Percentiles rank a stretch among this genome's conserved stretches.
These are phyloP conservation scores for Chaetomidium leptoderma DNA, from an alignment of 495 filamentous ascomycete species.

Conservation along the genomic window DNA sequence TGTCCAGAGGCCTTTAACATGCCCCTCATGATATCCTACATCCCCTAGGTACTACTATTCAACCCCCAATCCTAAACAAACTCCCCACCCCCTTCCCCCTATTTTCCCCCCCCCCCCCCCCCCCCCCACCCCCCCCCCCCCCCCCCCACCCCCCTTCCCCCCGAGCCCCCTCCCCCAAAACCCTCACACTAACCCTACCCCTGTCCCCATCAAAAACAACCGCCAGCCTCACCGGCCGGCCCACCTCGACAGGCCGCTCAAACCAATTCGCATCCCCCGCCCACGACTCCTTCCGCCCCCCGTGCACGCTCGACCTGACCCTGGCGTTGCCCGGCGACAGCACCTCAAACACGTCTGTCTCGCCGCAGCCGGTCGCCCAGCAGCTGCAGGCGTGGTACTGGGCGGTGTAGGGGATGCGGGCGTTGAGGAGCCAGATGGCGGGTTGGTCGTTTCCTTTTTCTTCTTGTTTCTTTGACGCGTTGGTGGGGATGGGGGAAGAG, in stretches of 20 bases:
- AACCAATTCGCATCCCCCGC: conserved; percentile 61
- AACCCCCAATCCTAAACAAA: background rate
- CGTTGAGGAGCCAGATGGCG: conserved; percentile 67
- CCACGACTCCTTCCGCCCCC: conserved; percentile 48
- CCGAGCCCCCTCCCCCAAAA: background rate
- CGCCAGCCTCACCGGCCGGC: conserved; percentile 51
- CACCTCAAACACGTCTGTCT: conserved; percentile 68
- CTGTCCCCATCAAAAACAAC: conserved; percentile 49
- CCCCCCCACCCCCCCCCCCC: background rate
- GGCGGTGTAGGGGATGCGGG: conserved; percentile 58
- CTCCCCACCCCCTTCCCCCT: background rate
- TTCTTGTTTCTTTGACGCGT: conserved; percentile 14
- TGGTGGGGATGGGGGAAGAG: conserved; percentile 32
- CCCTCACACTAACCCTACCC: background rate
- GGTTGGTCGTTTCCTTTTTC: conserved; percentile 34
- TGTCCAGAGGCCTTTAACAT: too few relatives aligned
- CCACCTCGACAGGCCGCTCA: conserved; percentile 49
- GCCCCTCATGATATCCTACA: too few relatives aligned
- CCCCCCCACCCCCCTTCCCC: background rate
- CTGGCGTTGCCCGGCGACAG: conserved; percentile 47
- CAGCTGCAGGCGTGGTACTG: conserved; percentile 67
- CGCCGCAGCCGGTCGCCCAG: conserved; percentile 62
- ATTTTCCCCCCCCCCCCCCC: background rate
- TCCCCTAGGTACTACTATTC: too few relatives aligned
- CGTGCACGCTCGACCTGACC: conserved; percentile 59